Evolutionary conservation across 2,329 filamentous ascomycete species (phyloP), one percentile per base, ranked within the genome.

Genomic region (Paecilomyces variotii): DNA sequence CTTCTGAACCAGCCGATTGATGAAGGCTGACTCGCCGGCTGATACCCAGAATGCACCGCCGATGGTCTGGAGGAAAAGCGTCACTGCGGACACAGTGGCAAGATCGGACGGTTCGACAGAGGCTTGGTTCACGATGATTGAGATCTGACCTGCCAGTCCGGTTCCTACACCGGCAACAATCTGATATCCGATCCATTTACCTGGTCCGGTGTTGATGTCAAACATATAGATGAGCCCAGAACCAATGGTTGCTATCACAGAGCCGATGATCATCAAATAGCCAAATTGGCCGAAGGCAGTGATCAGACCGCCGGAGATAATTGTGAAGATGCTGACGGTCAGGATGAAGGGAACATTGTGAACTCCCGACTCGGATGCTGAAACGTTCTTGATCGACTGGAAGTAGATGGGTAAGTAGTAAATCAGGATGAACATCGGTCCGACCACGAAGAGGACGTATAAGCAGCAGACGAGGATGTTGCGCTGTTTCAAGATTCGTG

Each of bases 261-360:
- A 64, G 4, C 71, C 70, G 11, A 70, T 25, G 6, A 65, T 59
- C 57, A 71, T 63, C 7, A 70, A 55, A 14, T 69, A 70, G 7
- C 64, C 61, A 49, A 64, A 67, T 28, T 70, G 62, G 25, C 71
- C 70, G 50, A 63, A 62, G 53, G 63, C 59, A 4, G 66, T 65
- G 34, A 74, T 64, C 19, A 67, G 58, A 6, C 56, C 62, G 25
- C 73, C 73, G 2, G 64, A 63, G 25, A 68, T 49, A 52, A 74
- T 57, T 11, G 65, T 66, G 57, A 66, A 68, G 10, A 75, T 49
- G 14, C 62, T 61, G 53, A 67, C 63, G 3, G 67, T 67, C 11
- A 79, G 59, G 4, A 80, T 72, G 30, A 76, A 64, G n/a, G 78
- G 73, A 12, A 79, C 64, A 56, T 76, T 79, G 55, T 69, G 66